phyloP scores from a whole-genome alignment of 768 basidiomycete species.

The Mycena pura region DNA sequence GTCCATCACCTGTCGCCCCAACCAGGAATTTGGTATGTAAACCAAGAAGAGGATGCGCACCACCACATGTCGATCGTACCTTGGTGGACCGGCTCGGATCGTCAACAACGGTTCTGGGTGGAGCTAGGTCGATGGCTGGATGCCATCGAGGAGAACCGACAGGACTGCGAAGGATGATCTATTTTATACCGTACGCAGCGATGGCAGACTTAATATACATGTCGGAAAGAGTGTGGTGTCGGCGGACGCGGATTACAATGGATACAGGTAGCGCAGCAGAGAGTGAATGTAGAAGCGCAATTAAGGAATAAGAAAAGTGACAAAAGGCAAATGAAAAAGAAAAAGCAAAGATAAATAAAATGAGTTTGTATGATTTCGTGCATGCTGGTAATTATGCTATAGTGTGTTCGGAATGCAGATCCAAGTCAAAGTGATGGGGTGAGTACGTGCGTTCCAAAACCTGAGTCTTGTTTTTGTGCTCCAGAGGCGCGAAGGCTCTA shows the following conservation, averaged over 20 bases:
- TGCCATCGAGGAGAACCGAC: slow-evolving; percentile 36
- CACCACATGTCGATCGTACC: slow-evolving; percentile 54
- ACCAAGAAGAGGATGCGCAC: slow-evolving; percentile 38
- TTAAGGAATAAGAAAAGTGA: background rate
- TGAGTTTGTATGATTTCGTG: background rate
- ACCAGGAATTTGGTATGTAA: slow-evolving; percentile 53
- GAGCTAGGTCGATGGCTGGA: slow-evolving; percentile 46
- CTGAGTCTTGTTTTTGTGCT: slow-evolving; percentile 6
- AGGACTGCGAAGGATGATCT: slow-evolving; percentile 2
- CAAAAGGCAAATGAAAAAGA: background rate
- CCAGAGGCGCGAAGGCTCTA: slow-evolving; percentile 17
- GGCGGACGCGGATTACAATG: slow-evolving; percentile 26
- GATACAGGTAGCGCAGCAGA: slow-evolving; percentile 2
- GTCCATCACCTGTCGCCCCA: slow-evolving; percentile 3
- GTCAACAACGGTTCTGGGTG: slow-evolving; percentile 49
- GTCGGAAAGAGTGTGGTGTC: slow-evolving; percentile 24
- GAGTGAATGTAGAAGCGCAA: background rate
- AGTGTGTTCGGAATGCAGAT: slow-evolving; percentile 7
- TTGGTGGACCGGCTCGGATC: slow-evolving; percentile 40
- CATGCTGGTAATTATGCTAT: slow-evolving; percentile 6
- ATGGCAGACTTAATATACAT: slow-evolving; percentile 11
- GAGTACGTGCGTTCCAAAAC: background rate
- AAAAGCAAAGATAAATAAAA: slow-evolving; percentile 15
- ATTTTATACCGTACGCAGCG: background rate
- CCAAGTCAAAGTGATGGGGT: slow-evolving; percentile 12